phyloP scores from a whole-genome alignment of 306 rosid genomes.

The Acmispon strigosus region DNA sequence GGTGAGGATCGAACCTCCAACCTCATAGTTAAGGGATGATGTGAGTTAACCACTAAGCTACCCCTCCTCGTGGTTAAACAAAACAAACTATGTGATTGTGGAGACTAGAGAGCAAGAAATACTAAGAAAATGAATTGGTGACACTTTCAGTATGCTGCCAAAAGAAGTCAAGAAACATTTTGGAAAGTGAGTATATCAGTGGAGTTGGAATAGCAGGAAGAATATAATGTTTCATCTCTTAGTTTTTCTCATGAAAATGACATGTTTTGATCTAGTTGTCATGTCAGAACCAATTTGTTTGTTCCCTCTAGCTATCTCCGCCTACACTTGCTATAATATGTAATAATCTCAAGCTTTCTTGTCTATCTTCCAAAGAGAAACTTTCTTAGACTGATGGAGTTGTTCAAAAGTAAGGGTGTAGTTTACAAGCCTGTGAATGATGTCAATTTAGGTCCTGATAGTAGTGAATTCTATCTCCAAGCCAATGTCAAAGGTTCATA shows the following conservation, averaged over 20 bases:
- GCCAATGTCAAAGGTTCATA: constrained; percentile 76
- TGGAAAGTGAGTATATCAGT: background rate
- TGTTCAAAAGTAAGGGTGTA: constrained; percentile 34
- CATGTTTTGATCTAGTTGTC: constrained; percentile 16
- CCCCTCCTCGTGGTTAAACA: too few relatives aligned
- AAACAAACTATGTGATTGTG: background rate
- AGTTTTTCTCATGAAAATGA: constrained; percentile 31
- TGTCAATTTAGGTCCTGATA: constrained; percentile 50
- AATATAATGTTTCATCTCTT: background rate
- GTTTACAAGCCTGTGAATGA: constrained; percentile 51
- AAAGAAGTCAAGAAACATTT: background rate
- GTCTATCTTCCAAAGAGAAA: background rate
- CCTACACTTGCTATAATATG: background rate
- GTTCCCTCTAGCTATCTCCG: constrained; percentile 13
- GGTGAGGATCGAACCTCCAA: too few relatives aligned
- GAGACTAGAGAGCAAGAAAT: background rate
- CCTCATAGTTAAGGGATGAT: too few relatives aligned
- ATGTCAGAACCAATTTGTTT: background rate
- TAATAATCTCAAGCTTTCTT: background rate
- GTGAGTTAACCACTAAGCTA: too few relatives aligned
- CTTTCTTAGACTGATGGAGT: constrained; percentile 31
- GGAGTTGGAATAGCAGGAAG: background rate
- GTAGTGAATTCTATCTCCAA: constrained; percentile 60
- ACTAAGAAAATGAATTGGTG: background rate
- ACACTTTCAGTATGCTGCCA: background rate